Conservation (phyloP, 345 rosid genomes). For the Gynandropsis gynandra region DNA sequence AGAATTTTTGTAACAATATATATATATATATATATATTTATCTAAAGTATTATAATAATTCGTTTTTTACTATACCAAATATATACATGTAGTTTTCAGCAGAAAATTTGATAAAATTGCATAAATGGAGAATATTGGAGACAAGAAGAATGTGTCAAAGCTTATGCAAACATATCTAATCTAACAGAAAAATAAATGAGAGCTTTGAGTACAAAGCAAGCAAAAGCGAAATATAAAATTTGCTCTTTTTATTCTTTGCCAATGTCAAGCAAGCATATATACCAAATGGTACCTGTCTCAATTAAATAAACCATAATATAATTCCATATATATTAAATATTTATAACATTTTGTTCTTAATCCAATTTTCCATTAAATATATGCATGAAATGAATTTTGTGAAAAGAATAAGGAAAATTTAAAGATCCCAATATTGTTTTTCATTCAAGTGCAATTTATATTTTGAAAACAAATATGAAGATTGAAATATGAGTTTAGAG, state of each 20-base stretch:
- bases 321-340: background rate
- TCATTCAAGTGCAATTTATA: too few relatives aligned
- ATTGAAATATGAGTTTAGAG: too few relatives aligned
- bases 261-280: conserved; percentile 77
- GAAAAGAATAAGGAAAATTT: background rate
- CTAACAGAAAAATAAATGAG: conserved; percentile 23
- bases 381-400: conserved; percentile 1
- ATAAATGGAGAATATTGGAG: conserved; percentile 16
- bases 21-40: too few relatives aligned
- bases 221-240: conserved; percentile 38
- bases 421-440: too few relatives aligned
- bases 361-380: too few relatives aligned
- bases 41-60: too few relatives aligned
- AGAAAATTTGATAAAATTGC: too few relatives aligned
- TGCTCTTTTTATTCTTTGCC: conserved; percentile 27
- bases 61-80: too few relatives aligned
- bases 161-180: conserved; percentile 26
- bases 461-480: too few relatives aligned
- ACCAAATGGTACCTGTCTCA: conserved; percentile 23
- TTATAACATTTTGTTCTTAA: conserved; percentile 10
- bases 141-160: conserved; percentile 28
- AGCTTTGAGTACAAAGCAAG: conserved; percentile 76
- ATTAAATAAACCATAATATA: background rate
- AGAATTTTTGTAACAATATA: too few relatives aligned
- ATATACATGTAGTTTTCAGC: too few relatives aligned